These are phyloP conservation scores for Theobroma grandiflorum DNA, from an alignment of 441 rosid species.

Conservation along the genomic window DNA sequence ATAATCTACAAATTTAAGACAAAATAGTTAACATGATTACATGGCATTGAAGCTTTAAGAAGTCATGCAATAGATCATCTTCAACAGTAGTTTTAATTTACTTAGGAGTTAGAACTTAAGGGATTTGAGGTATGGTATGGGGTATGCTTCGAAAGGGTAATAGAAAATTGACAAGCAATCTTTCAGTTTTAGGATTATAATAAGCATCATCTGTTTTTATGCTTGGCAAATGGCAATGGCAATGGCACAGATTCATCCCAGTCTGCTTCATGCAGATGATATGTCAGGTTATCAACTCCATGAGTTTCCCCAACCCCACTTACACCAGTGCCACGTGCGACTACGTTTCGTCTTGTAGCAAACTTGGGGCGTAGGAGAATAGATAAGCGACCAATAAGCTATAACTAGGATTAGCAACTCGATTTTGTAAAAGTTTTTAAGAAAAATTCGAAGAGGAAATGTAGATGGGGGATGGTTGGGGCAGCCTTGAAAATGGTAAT, in stretches of 20 bases:
- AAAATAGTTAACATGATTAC: too few species aligned
- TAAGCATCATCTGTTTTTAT: too few species aligned
- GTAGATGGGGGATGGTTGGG: constrained; percentile 45
- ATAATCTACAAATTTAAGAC: too few species aligned
- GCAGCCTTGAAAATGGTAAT: constrained; percentile 49
- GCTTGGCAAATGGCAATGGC: too few species aligned
- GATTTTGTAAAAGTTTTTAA: neutral
- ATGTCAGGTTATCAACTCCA: constrained; percentile 24
- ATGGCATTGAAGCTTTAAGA: neutral
- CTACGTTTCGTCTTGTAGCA: neutral
- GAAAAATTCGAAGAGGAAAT: too few species aligned
- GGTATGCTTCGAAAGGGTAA: constrained; percentile 40
- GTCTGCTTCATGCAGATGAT: neutral
- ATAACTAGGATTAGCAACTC: neutral
- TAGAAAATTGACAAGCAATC: constrained; percentile 4
- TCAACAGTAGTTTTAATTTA: too few species aligned
- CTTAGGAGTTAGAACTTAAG: neutral
- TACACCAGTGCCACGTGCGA: neutral
- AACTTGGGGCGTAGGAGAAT: neutral
- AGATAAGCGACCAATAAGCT: neutral
- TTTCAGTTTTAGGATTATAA: neutral
- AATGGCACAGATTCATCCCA: too few species aligned
- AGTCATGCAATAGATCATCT: neutral
- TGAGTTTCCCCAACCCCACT: neutral
- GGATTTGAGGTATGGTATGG: constrained; percentile 41